These are phyloP conservation scores for Mycena maculata DNA, from an alignment of 768 basidiomycete genomes.

Conservation along the genomic window DNA sequence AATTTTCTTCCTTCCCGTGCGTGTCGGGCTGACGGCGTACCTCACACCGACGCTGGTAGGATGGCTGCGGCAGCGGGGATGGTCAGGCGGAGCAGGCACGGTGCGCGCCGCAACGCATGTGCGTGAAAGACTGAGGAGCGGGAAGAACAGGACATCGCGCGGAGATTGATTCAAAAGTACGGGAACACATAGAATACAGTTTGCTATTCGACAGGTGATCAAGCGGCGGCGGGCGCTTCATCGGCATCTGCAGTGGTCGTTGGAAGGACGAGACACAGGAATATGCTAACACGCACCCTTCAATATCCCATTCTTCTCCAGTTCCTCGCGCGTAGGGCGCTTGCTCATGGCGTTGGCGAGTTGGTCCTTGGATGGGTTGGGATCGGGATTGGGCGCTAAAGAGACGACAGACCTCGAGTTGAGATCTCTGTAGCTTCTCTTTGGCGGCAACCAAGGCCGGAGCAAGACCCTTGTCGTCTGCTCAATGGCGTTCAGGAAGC, in stretches of 20 bases:
- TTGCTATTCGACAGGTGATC: conserved; percentile 23
- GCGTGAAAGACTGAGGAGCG: conserved; percentile 57
- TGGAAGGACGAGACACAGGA: not conserved
- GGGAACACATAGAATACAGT: conserved; percentile 23
- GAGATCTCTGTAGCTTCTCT: conserved; percentile 69
- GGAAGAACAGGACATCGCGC: conserved; percentile 42
- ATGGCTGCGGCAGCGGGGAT: conserved; percentile 85
- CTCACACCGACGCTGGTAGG: conserved; percentile 87
- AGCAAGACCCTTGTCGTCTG: conserved; percentile 71
- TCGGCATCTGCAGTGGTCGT: conserved; percentile 23
- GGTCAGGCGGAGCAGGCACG: conserved; percentile 81
- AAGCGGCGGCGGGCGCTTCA: conserved; percentile 25
- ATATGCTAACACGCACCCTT: conserved; percentile 43
- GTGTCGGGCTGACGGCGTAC: conserved; percentile 89
- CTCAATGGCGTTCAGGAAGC: not conserved
- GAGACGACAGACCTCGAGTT: conserved; percentile 61
- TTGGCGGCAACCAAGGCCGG: conserved; percentile 70
- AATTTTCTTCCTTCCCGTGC: conserved; percentile 88
- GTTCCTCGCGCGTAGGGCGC: conserved; percentile 69
- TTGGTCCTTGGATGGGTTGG: conserved; percentile 58
- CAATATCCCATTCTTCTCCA: conserved; percentile 75
- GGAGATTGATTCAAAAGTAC: conserved; percentile 34
- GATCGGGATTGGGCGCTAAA: not conserved
- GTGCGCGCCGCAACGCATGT: conserved; percentile 69
- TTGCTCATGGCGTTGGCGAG: conserved; percentile 69